These are phyloP conservation scores for Haplographium delicatum DNA, from an alignment of 495 filamentous ascomycete genomes.

Conservation along the genomic window DNA sequence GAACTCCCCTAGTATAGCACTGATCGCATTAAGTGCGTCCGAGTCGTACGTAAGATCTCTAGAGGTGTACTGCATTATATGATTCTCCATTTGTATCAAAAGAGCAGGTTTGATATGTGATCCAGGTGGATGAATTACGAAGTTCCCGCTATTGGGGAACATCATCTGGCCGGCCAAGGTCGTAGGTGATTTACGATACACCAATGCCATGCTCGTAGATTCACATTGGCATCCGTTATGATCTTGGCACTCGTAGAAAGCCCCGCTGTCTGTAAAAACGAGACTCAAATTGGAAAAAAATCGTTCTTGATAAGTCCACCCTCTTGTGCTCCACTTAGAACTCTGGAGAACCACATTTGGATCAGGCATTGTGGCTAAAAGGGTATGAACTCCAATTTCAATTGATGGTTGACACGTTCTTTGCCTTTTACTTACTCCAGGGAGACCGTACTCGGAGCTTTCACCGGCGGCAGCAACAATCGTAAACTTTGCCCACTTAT, in stretches of 20 bases:
- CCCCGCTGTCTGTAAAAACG: constrained; percentile 24
- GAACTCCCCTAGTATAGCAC: too few species aligned
- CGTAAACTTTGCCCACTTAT: constrained; percentile 22
- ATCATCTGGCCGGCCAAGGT: too few species aligned
- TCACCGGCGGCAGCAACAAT: constrained; percentile 28
- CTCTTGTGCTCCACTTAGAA: constrained; percentile 27
- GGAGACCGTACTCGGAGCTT: constrained; percentile 14
- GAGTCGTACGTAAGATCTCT: too few species aligned
- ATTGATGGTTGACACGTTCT: background rate
- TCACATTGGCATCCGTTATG: too few species aligned
- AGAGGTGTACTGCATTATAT: too few species aligned
- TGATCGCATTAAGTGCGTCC: too few species aligned
- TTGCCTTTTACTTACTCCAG: constrained; percentile 7
- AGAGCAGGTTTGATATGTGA: too few species aligned
- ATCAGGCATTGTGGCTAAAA: constrained; percentile 1
- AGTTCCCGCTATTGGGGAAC: too few species aligned
- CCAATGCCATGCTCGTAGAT: too few species aligned
- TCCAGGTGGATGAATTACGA: too few species aligned
- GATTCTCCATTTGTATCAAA: too few species aligned
- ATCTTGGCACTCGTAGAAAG: constrained; percentile 32
- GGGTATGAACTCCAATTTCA: background rate
- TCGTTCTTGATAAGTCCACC: constrained; percentile 36
- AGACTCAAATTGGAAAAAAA: constrained; percentile 29
- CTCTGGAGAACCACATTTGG: background rate
- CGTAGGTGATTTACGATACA: too few species aligned